Evolutionary conservation across 75 land plant species (phyloP).

Genomic region (Selaginella moellendorffii): DNA sequence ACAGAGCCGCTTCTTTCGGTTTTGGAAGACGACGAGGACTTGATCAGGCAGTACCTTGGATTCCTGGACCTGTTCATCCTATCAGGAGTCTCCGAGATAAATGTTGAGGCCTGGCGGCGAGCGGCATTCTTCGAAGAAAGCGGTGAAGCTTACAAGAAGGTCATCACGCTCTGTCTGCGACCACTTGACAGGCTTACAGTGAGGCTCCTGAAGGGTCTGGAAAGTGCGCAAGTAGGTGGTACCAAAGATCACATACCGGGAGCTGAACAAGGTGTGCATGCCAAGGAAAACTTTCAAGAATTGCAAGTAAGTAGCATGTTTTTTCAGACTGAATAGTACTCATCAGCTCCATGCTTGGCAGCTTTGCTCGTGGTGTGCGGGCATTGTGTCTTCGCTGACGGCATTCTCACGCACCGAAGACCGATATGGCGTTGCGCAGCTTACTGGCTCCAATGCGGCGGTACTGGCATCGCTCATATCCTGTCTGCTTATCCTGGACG

Average conservation of each 20-base stretch:
- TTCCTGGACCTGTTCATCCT: conserved; percentile 77
- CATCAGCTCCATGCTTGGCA: conserved; percentile 25
- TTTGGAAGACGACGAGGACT: conserved; percentile 48
- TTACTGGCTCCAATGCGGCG: conserved; percentile 62
- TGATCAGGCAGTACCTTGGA: conserved; percentile 61
- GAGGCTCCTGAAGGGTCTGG: conserved; percentile 43
- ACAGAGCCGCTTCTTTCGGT: conserved; percentile 47
- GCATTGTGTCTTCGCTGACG: conserved; percentile 46
- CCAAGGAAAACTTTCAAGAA: conserved; percentile 39
- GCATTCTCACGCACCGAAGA: conserved; percentile 67
- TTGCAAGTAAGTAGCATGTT: conserved; percentile 68
- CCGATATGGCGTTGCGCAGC: conserved; percentile 85
- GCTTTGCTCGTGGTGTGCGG: conserved; percentile 82
- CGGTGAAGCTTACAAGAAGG: conserved; percentile 79
- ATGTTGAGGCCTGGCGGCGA: conserved; percentile 81
- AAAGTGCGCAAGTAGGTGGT: conserved; percentile 27
- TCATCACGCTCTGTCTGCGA: conserved; percentile 45
- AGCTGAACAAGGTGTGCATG: conserved; percentile 18
- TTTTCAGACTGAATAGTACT: too few relatives aligned
- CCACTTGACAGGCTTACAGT: conserved; percentile 58
- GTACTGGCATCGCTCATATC: conserved; percentile 65
- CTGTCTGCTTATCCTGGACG: conserved; percentile 61
- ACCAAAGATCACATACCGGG: too few relatives aligned
- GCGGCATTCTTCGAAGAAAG: conserved; percentile 93
- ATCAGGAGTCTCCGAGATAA: conserved; percentile 38